Evolutionary conservation across 2,329 filamentous ascomycete species (phyloP).

Genomic region (Aspergillus sp.): DNA sequence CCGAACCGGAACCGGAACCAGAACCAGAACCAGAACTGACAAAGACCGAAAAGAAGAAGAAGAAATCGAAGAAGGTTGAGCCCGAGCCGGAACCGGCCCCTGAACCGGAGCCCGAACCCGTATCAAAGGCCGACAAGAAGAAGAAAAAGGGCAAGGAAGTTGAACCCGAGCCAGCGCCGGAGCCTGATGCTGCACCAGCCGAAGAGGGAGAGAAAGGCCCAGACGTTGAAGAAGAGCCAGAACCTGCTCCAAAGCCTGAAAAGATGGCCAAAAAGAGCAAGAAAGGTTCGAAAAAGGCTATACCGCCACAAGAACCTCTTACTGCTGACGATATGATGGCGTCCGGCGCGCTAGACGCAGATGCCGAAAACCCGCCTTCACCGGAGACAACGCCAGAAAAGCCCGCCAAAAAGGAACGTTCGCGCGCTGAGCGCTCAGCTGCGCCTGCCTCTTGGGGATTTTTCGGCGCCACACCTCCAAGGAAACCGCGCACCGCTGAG

Average conservation of each 20-base stretch:
- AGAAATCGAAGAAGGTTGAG: slow-evolving; percentile 26
- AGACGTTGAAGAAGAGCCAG: slow-evolving; percentile 27
- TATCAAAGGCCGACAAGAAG: slow-evolving; percentile 29
- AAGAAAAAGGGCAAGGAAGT: slow-evolving; percentile 24
- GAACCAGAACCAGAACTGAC: slow-evolving; percentile 24
- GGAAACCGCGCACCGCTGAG: slow-evolving; percentile 53
- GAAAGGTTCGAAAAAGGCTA: slow-evolving; percentile 22
- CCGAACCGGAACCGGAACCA: slow-evolving; percentile 17
- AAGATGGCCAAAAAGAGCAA: slow-evolving; percentile 38
- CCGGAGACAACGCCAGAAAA: slow-evolving; percentile 58
- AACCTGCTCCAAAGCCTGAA: slow-evolving; percentile 23
- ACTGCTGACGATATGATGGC: slow-evolving; percentile 45
- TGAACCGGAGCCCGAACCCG: slow-evolving; percentile 26
- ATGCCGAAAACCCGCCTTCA: slow-evolving; percentile 42
- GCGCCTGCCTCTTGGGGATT: slow-evolving; percentile 70
- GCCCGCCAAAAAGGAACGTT: slow-evolving; percentile 69
- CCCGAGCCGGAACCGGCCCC: slow-evolving; percentile 25
- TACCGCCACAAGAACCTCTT: slow-evolving; percentile 47
- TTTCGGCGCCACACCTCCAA: slow-evolving; percentile 62
- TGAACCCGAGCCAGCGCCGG: not conserved
- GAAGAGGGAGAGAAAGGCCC: slow-evolving; percentile 14
- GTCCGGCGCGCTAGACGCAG: slow-evolving; percentile 22
- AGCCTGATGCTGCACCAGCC: slow-evolving; percentile 19
- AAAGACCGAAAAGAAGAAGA: slow-evolving; percentile 32
- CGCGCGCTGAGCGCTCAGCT: slow-evolving; percentile 71